Evolutionary conservation across 2,329 filamentous ascomycete species (phyloP).

Genomic region (Fonsecaea erecta): DNA sequence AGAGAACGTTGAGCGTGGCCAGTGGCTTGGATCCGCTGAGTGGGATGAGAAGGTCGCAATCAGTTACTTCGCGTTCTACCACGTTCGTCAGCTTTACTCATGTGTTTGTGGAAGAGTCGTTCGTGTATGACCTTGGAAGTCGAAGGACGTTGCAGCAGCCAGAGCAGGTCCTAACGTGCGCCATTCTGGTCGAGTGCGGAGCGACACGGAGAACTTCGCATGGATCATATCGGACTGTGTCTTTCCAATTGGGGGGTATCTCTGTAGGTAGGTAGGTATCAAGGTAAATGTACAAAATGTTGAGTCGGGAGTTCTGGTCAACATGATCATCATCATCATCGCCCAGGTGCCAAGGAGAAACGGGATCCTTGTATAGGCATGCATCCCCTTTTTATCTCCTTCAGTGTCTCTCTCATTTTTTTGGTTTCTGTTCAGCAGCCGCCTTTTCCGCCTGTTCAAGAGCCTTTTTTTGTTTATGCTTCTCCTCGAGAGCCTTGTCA

Average conservation of each 20-base stretch:
- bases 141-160: conserved; percentile 32
- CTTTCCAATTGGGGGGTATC: conserved; percentile 25
- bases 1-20: conserved; percentile 18
- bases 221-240: conserved; percentile 22
- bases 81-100: conserved; percentile 15
- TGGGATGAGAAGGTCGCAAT: conserved; percentile 17
- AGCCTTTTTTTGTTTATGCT: conserved; percentile 37
- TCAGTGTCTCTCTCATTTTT: conserved; percentile 13
- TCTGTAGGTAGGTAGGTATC: no score
- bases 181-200: conserved; percentile 48
- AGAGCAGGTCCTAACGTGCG: conserved; percentile 38
- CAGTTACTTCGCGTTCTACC: conserved; percentile 11
- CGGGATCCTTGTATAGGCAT: neutral
- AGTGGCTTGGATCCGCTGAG: conserved; percentile 5
- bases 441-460: conserved; percentile 13
- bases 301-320: conserved; percentile 36
- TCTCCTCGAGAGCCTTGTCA: conserved; percentile 42
- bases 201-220: conserved; percentile 49
- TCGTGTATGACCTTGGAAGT: conserved; percentile 42
- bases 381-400: neutral
- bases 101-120: neutral
- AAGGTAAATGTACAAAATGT: conserved; percentile 19
- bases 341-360: conserved; percentile 2
- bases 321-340: neutral
- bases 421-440: conserved; percentile 4